phyloP scores from a whole-genome alignment of 2,329 filamentous ascomycete genomes.

The Atkinsonella hypoxylon region DNA sequence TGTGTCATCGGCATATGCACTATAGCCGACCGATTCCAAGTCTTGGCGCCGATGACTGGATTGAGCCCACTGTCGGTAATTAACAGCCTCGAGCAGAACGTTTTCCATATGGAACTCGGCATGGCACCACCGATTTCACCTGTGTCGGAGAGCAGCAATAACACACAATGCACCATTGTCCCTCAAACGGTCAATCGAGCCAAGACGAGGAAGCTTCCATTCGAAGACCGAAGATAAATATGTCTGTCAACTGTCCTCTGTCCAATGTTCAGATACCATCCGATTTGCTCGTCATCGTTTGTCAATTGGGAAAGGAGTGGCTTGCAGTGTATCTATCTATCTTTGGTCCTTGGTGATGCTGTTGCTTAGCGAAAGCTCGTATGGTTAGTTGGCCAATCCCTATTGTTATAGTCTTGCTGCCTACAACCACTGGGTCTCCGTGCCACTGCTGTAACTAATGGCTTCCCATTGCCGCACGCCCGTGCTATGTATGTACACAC shows the following conservation, averaged over 20 bases:
- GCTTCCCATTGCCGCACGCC: too few relatives aligned
- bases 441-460: background rate
- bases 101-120: background rate
- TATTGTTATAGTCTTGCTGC: background rate
- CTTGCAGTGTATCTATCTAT: background rate
- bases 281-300: background rate
- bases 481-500: too few relatives aligned
- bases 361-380: too few relatives aligned
- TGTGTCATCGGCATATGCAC: background rate
- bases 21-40: background rate
- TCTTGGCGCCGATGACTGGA: background rate
- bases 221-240: too few relatives aligned
- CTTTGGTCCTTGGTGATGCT: too few relatives aligned
- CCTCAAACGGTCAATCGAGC: background rate
- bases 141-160: background rate
- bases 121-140: background rate
- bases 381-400: background rate
- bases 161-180: background rate
- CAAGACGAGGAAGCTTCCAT: background rate
- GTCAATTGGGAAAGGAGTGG: background rate
- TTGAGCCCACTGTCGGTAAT: background rate
- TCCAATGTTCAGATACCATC: background rate
- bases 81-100: background rate
- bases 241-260: too few relatives aligned
- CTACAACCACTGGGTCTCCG: background rate